Evolutionary conservation across 1,284 basidiomycete species (phyloP).

Genomic region (Trametes polyzona): DNA sequence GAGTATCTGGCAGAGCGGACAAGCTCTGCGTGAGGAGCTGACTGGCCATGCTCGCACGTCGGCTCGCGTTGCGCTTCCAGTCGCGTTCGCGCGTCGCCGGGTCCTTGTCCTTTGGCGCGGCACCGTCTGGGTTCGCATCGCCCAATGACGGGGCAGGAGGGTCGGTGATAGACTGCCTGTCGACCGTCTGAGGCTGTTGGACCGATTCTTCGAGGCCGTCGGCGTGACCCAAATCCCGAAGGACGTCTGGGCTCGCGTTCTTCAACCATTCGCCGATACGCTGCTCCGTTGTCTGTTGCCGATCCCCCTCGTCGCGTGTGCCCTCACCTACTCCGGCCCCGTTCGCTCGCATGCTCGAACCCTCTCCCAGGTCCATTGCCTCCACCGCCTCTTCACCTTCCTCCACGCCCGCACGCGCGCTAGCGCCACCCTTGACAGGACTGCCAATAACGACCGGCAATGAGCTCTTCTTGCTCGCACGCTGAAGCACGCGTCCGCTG

Average conservation of each 20-base stretch:
- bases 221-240: slow-evolving; percentile 17
- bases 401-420: not conserved
- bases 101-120: not conserved
- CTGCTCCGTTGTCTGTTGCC: slow-evolving; percentile 14
- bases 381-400: not conserved
- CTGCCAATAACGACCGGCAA: slow-evolving; percentile 49
- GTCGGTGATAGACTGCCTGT: slow-evolving; percentile 1
- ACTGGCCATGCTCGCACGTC: slow-evolving; percentile 61
- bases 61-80: slow-evolving; percentile 45
- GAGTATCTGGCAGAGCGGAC: slow-evolving; percentile 46
- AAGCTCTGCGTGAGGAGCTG: slow-evolving; percentile 61
- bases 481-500: slow-evolving; percentile 40
- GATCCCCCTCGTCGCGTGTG: not conserved
- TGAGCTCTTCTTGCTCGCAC: slow-evolving; percentile 66
- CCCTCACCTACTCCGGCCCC: not conserved
- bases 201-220: not conserved
- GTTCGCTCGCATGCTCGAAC: not conserved
- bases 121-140: not conserved
- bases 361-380: slow-evolving; percentile 1
- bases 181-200: not conserved
- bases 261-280: slow-evolving; percentile 22
- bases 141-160: not conserved
- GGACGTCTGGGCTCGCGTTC: slow-evolving; percentile 19
- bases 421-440: slow-evolving; percentile 37
- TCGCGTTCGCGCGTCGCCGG: slow-evolving; percentile 27